Percentiles rank a stretch among this genome's conserved stretches.
phyloP scores from a whole-genome alignment of 176 grass and related monocot species.

The Olyra latifolia region DNA sequence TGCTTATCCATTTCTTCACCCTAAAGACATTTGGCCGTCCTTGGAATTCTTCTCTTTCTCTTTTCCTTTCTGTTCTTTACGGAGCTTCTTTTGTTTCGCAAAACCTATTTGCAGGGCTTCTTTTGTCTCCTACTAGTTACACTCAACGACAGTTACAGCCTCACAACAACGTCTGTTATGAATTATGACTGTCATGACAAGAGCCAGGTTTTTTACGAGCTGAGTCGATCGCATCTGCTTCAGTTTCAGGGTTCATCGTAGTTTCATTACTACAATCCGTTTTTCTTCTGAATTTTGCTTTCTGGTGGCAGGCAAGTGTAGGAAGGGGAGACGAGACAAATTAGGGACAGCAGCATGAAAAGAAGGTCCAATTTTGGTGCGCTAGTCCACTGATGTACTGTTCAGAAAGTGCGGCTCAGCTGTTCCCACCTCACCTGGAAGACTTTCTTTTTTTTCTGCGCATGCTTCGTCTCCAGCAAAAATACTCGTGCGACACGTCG shows the following conservation, averaged over 20 bases:
- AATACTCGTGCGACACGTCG: too few relatives aligned
- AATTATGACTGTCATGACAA: background rate
- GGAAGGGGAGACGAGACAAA: background rate
- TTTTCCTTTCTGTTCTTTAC: background rate
- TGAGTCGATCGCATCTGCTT: background rate
- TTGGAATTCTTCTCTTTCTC: background rate
- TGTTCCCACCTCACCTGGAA: background rate
- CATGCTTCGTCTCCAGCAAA: too few relatives aligned
- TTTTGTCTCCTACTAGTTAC: background rate
- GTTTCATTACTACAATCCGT: background rate
- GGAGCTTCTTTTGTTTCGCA: background rate
- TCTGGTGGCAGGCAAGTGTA: background rate
- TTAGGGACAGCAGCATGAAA: background rate
- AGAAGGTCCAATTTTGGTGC: background rate
- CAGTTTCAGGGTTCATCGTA: background rate
- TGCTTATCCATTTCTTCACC: background rate
- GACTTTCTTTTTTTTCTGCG: too few relatives aligned
- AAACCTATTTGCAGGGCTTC: background rate
- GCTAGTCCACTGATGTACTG: background rate
- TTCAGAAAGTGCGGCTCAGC: background rate
- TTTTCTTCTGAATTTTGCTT: background rate
- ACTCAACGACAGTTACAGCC: background rate
- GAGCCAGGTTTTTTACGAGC: background rate
- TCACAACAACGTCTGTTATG: background rate
- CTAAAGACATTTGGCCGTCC: background rate